phyloP scores from a whole-genome alignment of 495 filamentous ascomycete genomes.

The Neurospora terricola region DNA sequence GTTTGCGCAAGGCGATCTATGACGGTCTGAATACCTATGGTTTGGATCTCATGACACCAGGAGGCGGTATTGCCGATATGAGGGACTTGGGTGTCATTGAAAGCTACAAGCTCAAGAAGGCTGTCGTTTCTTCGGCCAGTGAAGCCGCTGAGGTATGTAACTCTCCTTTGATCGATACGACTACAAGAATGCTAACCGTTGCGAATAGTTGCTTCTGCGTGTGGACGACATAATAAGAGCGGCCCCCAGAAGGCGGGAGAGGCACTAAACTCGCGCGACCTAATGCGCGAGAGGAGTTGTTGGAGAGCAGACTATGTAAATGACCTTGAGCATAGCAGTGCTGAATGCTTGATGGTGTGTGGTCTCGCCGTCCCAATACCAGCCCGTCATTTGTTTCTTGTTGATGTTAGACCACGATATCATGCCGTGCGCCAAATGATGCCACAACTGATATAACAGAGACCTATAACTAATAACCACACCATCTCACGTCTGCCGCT shows the following conservation, averaged over 20 bases:
- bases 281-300: background rate
- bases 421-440: background rate
- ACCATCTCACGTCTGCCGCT: background rate
- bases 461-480: background rate
- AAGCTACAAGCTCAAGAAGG: conserved; percentile 96
- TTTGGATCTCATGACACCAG: conserved; percentile 78
- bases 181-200: conserved; percentile 6
- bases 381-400: background rate
- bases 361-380: background rate
- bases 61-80: conserved; percentile 94
- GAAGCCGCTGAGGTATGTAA: conserved; percentile 86
- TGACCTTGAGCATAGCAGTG: background rate
- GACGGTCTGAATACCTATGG: conserved; percentile 87
- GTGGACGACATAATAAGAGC: conserved; percentile 33
- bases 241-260: conserved; percentile 28
- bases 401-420: background rate
- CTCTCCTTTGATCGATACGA: background rate
- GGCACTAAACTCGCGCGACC: conserved; percentile 5
- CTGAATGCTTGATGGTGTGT: background rate
- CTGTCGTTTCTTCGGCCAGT: conserved; percentile 87
- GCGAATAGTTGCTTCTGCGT: conserved; percentile 21
- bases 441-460: background rate
- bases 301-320: background rate
- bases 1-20: conserved; percentile 87
- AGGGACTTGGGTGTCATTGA: conserved; percentile 90